Base-by-base conservation (phyloP, 192 early-diverging fungal species). In the Ambispora gerdemannii region DNA sequence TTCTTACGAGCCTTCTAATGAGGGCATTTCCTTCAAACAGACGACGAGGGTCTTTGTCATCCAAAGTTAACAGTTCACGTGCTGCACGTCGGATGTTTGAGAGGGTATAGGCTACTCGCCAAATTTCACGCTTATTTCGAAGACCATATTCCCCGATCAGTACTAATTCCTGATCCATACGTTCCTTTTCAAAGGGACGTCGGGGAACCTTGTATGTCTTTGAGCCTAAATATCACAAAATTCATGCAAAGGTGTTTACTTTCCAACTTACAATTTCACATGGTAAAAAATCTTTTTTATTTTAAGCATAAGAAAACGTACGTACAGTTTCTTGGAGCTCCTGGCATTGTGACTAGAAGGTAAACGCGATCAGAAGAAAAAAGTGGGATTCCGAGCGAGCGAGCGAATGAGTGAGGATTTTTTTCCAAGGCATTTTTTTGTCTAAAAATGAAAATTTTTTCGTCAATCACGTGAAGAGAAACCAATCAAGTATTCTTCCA, bases 81-180 rank as follows among this genome's bases (percentile, higher is more conserved):
- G 96, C 96, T 72, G 96, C 96, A 97, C 96, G 96, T 88, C 96
- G 96, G 77, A 98, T 96, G 85, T 97, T 96, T 84, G 96, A 98
- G 74, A 98, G 89, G 75, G 92, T 93, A 83, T 88, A 91, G 74
- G 91, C 93, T 63, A 98, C 92, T 79, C 96, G 89, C 91, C 91
- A 98, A 86, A 98, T 94, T 86, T 98, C 96, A 75, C 92, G 92
- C 92, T 97, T 98, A 94, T 95, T 97, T 73, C 90, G 87, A 79
- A 98, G 91, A 85, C 95, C 95, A 87, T 90, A 98, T 80, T 95
- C 93, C 74, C 96, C 96, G 79, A 92, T 88, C 71, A 97, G 90
- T 88, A 93, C 93, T 74, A 96, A 83, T 80, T 92, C 91, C 75
- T 87, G 86, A 78, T 97, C 94, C 83, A 98, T 90, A 88, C 96